Percentiles rank a stretch among this genome's conserved stretches.
Evolutionary conservation across 768 basidiomycete genomes (phyloP).

Genomic region (Naganishia randhawae): DNA sequence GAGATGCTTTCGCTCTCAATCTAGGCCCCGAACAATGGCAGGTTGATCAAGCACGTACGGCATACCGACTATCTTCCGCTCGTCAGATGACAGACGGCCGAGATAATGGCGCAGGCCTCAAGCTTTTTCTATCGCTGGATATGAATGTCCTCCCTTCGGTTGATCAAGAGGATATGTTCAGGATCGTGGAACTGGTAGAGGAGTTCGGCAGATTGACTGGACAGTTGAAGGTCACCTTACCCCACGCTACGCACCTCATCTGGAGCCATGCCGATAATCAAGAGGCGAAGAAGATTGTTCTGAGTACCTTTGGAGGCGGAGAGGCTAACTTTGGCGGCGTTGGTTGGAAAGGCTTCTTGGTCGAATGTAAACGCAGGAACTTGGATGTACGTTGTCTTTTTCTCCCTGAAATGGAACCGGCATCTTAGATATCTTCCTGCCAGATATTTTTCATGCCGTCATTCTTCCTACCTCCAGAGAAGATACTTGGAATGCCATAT

Average conservation of each 20-base stretch:
- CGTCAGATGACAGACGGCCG: slow-evolving; percentile 11
- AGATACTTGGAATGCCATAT: slow-evolving; percentile 36
- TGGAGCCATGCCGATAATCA: not conserved
- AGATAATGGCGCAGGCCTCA: slow-evolving; percentile 3
- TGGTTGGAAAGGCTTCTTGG: slow-evolving; percentile 42
- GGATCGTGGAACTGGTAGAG: slow-evolving; percentile 30
- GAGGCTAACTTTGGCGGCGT: slow-evolving; percentile 37
- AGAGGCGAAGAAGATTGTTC: slow-evolving; percentile 29
- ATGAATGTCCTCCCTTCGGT: slow-evolving; percentile 46
- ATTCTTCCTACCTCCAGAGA: slow-evolving; percentile 49
- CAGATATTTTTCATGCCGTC: slow-evolving; percentile 49
- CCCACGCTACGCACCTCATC: not conserved
- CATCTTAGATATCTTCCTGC: not conserved
- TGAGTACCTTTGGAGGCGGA: slow-evolving; percentile 49
- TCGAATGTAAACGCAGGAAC: slow-evolving; percentile 30
- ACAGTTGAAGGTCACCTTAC: slow-evolving; percentile 28
- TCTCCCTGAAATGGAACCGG: not conserved
- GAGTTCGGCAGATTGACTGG: slow-evolving; percentile 23
- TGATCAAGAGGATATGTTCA: slow-evolving; percentile 27
- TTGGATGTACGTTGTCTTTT: slow-evolving; percentile 35
- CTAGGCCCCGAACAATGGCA: slow-evolving; percentile 51
- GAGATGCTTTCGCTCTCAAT: slow-evolving; percentile 49
- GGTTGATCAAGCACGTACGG: slow-evolving; percentile 41
- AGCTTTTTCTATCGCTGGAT: slow-evolving; percentile 48
- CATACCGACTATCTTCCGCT: slow-evolving; percentile 28